Conservation (phyloP, 352 stramenopile genomes). For the Globisporangium okanoganense region DNA sequence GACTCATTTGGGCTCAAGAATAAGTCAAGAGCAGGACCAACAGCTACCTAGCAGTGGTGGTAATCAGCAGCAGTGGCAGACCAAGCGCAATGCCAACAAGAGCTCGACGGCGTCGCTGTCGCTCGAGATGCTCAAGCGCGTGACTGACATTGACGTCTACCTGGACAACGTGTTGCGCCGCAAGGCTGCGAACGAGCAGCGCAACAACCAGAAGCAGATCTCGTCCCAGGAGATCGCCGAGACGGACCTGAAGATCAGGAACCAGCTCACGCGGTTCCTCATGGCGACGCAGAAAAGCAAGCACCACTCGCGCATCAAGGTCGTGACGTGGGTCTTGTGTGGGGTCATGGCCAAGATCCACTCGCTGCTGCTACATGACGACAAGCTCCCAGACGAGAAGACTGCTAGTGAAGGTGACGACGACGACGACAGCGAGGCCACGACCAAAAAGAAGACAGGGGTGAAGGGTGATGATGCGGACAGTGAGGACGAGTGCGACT, state of each 20-base stretch:
- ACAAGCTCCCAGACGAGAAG: slow-evolving; percentile 50
- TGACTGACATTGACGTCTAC: slow-evolving; percentile 82
- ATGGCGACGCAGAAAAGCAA: slow-evolving; percentile 67
- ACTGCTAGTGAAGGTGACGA: slow-evolving; percentile 12
- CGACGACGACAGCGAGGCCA: slow-evolving; percentile 37
- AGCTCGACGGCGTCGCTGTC: slow-evolving; percentile 49
- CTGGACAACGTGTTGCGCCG: slow-evolving; percentile 74
- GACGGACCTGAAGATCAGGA: slow-evolving; percentile 72
- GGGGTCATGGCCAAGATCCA: slow-evolving; percentile 85
- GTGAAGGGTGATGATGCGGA: slow-evolving; percentile 34
- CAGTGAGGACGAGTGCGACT: slow-evolving; percentile 73
- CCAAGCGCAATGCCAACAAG: slow-evolving; percentile 6
- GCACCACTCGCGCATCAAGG: slow-evolving; percentile 78
- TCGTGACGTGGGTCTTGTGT: slow-evolving; percentile 85
- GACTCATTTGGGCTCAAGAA: slow-evolving; percentile 11
- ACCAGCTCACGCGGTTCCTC: slow-evolving; percentile 75
- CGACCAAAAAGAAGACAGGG: slow-evolving; percentile 16
- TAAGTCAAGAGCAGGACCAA: slow-evolving; percentile 8
- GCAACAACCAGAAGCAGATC: slow-evolving; percentile 36
- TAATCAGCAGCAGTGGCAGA: background rate
- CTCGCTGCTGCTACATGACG: slow-evolving; percentile 59
- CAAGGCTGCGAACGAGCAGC: slow-evolving; percentile 37
- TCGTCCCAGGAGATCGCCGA: slow-evolving; percentile 70
- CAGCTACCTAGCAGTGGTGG: background rate
- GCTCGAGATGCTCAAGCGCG: slow-evolving; percentile 73